Conservation (phyloP, 331 rosid genomes). For the Malus hybrid region DNA sequence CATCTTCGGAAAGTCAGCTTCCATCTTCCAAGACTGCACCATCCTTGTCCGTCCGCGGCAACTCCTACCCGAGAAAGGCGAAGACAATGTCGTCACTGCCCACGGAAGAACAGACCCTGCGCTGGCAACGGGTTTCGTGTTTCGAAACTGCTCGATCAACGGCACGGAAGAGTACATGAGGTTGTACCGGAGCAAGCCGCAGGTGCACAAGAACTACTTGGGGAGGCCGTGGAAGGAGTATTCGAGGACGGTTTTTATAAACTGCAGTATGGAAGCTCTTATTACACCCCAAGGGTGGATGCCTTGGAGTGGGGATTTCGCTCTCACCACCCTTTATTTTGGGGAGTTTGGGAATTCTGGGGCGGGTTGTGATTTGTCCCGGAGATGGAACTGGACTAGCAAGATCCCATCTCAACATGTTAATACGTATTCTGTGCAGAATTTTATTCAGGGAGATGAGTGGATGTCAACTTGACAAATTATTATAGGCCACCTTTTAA, state of each 20-base stretch:
- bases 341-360: constrained; percentile 68
- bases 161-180: constrained; percentile 82
- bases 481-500: too few species aligned
- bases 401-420: constrained; percentile 58
- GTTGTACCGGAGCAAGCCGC: constrained; percentile 57
- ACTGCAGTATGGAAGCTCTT: constrained; percentile 43
- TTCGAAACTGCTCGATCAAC: constrained; percentile 59
- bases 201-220: constrained; percentile 71
- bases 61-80: constrained; percentile 54
- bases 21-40: constrained; percentile 59
- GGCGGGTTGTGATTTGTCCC: constrained; percentile 34
- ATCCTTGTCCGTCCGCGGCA: constrained; percentile 64
- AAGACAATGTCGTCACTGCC: constrained; percentile 69
- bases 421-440: constrained; percentile 43
- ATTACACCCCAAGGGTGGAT: constrained; percentile 61
- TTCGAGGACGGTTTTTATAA: constrained; percentile 63
- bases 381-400: constrained; percentile 66
- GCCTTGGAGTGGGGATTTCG: constrained; percentile 67
- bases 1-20: constrained; percentile 81
- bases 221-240: constrained; percentile 98
- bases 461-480: constrained; percentile 32
- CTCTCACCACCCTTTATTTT: constrained; percentile 61
- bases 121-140: constrained; percentile 74
- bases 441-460: constrained; percentile 82
- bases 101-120: constrained; percentile 91